Evolutionary conservation across 2,329 filamentous ascomycete species (phyloP).

Genomic region (Phaeosphaeria sp.): DNA sequence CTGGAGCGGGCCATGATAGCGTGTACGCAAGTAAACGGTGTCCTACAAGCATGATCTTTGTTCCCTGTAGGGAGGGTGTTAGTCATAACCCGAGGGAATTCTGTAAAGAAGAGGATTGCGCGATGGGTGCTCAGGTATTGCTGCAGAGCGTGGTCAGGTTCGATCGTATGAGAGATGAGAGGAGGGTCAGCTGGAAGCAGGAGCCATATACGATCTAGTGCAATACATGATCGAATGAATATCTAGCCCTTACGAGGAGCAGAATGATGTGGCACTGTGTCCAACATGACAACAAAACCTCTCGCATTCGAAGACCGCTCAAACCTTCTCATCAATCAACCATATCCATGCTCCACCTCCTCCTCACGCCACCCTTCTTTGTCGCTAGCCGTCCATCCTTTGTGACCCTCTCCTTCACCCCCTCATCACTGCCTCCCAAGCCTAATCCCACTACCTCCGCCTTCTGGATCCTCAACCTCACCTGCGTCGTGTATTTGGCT

Average conservation of each 20-base stretch:
- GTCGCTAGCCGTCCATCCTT: no score
- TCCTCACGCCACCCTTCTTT: no score
- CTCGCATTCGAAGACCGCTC: no score
- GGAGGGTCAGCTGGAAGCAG: conserved; percentile 40
- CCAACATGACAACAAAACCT: not conserved
- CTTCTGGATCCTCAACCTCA: not conserved
- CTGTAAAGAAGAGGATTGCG: conserved; percentile 54
- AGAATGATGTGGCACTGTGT: no score
- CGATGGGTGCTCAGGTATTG: conserved; percentile 56
- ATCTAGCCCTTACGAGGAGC: not conserved
- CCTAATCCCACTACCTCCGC: not conserved
- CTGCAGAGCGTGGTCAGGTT: conserved; percentile 58
- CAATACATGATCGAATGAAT: not conserved
- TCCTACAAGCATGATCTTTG: conserved; percentile 58
- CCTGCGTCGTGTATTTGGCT: not conserved
- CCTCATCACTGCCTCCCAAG: not conserved
- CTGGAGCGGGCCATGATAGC: conserved; percentile 69
- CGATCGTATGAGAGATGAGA: conserved; percentile 53
- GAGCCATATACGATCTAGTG: conserved; percentile 35
- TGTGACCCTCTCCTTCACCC: not conserved
- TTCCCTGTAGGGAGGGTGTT: conserved; percentile 55
- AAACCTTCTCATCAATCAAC: no score
- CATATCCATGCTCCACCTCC: no score
- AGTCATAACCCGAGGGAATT: conserved; percentile 57
- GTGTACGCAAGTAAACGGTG: conserved; percentile 54